Evolutionary conservation across 140 eudicot species (phyloP), one percentile per base, ranked within the genome.

Genomic region (Stevia rebaudiana): DNA sequence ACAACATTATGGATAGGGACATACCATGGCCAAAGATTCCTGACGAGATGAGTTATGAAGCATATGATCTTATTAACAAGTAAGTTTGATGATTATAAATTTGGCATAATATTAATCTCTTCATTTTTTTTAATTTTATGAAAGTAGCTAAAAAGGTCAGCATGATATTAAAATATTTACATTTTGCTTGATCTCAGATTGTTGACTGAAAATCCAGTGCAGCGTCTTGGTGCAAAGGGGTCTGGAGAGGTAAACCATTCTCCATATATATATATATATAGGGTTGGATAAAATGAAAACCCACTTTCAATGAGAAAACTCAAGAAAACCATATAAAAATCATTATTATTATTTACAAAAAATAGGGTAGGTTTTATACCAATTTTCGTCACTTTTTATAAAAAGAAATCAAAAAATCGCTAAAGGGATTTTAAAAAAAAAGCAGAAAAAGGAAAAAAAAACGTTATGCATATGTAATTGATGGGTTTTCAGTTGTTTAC

Each of bases 11-110:
- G 84, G 88, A 94, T 73, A 83, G 86, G 70, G 97, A 88, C 69
- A 83, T 94, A 76, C 92, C 97, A 68, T 94, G 99, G 99, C 99
- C 99, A 55, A 85, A 72, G 74, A 65, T 92, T 36, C 95, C 95
- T 0, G 99, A 92, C 52, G 99, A 88, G 74, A 83, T 92, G 87
- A 88, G 97, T 79, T 78, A 44, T 59, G 97, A 76, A 71, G 90
- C 99, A 48, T 74, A 81, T 74, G 95, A 92, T 77, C 82, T 92
- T 22, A 85, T 92, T 68, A 70, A 81, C 83, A 81, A 88, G 99
- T 92, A 71, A 75, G 98, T 78, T 69, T 49, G 21, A 31, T 4
- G 12, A 55, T 43, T 47, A 56, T 56, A 57, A 46, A 44, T 22
- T 58, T 6, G 25, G 37, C 37, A 28, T 57, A 4, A 42, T 18